phyloP scores from a whole-genome alignment of 177 flowering plant species.

The Telopea speciosissima region DNA sequence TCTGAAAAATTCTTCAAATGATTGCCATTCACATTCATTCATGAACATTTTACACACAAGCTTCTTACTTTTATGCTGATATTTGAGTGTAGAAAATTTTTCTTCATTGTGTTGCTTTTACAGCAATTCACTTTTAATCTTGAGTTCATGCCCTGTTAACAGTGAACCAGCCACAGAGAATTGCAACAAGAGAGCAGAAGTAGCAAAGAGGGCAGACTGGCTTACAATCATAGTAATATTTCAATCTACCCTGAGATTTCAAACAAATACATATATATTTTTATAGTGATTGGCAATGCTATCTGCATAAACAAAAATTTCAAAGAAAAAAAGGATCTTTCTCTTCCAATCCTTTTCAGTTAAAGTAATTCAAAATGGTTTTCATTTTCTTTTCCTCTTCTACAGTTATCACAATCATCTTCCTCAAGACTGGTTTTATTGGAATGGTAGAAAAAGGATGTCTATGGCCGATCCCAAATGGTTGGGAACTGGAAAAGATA shows the following conservation, averaged over 20 bases:
- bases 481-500: not conserved
- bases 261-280: not conserved
- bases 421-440: not conserved
- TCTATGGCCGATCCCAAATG: not conserved
- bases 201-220: conserved; percentile 60
- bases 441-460: not conserved
- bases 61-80: not conserved
- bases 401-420: not conserved
- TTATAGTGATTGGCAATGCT: not conserved
- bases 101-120: not conserved
- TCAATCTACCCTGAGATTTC: not conserved
- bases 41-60: not conserved
- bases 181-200: conserved; percentile 63
- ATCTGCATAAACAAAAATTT: not conserved
- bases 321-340: not conserved
- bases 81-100: not conserved
- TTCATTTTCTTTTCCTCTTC: not conserved
- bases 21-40: too few species aligned
- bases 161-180: conserved; percentile 77
- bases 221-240: conserved; percentile 75
- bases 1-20: too few species aligned
- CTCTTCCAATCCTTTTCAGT: not conserved
- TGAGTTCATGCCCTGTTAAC: conserved; percentile 19
- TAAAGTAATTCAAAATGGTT: not conserved
- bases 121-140: conserved; percentile 1